Evolutionary conservation across 257 asterid genomes (phyloP).

Genomic region (Handroanthus guayacan): DNA sequence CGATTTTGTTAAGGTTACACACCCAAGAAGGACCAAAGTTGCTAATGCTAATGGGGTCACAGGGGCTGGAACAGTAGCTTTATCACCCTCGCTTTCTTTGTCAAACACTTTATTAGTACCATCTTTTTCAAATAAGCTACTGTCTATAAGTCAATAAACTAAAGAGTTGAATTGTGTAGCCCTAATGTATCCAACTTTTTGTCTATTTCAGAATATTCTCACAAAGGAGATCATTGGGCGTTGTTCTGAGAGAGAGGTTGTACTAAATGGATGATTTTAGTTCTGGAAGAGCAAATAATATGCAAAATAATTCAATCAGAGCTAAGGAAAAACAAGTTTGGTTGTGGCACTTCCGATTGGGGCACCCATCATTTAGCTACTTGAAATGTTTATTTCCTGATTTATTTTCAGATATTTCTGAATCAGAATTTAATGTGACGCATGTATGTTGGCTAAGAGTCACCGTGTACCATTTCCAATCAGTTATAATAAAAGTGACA

Average conservation of each 20-base stretch:
- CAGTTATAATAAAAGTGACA: not conserved
- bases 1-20: not conserved
- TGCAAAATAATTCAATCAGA: too few relatives aligned
- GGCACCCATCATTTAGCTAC: conserved; percentile 25
- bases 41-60: conserved; percentile 1
- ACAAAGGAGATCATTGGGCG: conserved; percentile 32
- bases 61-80: not conserved
- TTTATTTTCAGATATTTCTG: not conserved
- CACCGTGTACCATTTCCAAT: not conserved
- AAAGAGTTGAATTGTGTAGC: conserved; percentile 6
- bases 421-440: not conserved
- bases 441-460: conserved; percentile 11
- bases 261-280: conserved; percentile 27
- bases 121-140: not conserved
- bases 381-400: not conserved
- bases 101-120: not conserved
- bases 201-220: not conserved
- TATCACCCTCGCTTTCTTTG: not conserved
- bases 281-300: not conserved
- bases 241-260: conserved; percentile 32
- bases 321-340: conserved; percentile 3
- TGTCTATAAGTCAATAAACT: conserved; percentile 3
- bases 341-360: conserved; percentile 17
- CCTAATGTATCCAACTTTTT: conserved; percentile 2
- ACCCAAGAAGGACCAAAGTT: not conserved